Conservation (phyloP, 805 yeast genomes). For the Kockiozyma suomiensis region DNA sequence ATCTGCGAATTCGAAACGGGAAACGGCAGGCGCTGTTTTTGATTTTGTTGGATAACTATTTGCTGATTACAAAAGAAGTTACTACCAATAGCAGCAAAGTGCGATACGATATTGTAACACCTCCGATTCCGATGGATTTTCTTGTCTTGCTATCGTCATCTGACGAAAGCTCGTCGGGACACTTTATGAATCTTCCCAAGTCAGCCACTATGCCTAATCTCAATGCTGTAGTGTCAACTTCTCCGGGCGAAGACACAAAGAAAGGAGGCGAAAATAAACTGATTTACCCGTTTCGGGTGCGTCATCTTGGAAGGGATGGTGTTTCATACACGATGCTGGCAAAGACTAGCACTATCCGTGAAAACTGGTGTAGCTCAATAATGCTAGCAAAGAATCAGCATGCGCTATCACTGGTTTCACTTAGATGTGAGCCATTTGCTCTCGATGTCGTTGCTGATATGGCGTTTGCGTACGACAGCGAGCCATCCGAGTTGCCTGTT, state of each 20-base stretch:
- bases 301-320: conserved; percentile 43
- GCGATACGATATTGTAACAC: background rate
- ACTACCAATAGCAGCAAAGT: conserved; percentile 35
- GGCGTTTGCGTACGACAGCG: conserved; percentile 63
- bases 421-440: conserved; percentile 56
- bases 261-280: conserved; percentile 16
- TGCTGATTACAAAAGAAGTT: conserved; percentile 47
- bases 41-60: conserved; percentile 69
- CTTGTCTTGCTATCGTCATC: conserved; percentile 60
- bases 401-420: conserved; percentile 41
- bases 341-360: conserved; percentile 48
- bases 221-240: background rate
- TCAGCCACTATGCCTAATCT: background rate
- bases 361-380: conserved; percentile 59
- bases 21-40: conserved; percentile 43
- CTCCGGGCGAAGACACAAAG: background rate
- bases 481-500: conserved; percentile 45
- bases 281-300: conserved; percentile 42
- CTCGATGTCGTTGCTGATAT: conserved; percentile 58
- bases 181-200: background rate
- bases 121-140: conserved; percentile 49
- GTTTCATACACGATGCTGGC: conserved; percentile 42
- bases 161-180: conserved; percentile 39
- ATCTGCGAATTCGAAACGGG: conserved; percentile 40
- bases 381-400: conserved; percentile 50